Conservation (phyloP, 23 red algal species). For the Chondrus crispus region DNA sequence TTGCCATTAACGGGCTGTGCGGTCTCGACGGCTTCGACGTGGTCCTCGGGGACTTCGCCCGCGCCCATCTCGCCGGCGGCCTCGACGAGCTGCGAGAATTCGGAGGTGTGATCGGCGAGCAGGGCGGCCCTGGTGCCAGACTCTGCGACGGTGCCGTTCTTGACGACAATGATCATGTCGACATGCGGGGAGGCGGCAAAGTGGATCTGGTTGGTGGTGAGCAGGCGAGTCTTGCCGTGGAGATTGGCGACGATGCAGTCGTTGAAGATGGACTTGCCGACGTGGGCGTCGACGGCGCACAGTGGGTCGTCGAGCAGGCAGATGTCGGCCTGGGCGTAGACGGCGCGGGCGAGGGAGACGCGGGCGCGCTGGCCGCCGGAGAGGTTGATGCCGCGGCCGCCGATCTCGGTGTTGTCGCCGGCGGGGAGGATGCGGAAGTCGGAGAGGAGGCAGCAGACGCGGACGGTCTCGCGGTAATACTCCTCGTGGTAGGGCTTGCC, state of each 20-base stretch:
- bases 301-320: constrained; percentile 88
- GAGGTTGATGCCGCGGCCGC: constrained; percentile 90
- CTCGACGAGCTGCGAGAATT: constrained; percentile 38
- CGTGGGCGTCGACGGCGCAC: constrained; percentile 84
- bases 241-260: constrained; percentile 55
- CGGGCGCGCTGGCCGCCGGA: constrained; percentile 87
- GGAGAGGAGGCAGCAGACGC: constrained; percentile 52
- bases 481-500: constrained; percentile 49
- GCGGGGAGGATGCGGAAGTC: constrained; percentile 83
- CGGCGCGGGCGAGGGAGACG: constrained; percentile 68
- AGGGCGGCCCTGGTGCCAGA: constrained; percentile 23
- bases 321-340: constrained; percentile 79
- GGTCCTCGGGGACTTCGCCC: background rate
- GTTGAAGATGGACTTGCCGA: constrained; percentile 73
- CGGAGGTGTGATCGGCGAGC: constrained; percentile 4
- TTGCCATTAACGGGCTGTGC: background rate
- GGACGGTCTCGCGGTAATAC: constrained; percentile 49
- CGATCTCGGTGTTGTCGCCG: constrained; percentile 90
- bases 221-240: constrained; percentile 55
- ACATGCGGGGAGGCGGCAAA: constrained; percentile 36
- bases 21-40: background rate
- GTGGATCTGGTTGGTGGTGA: constrained; percentile 85
- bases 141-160: constrained; percentile 39
- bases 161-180: constrained; percentile 48
- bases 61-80: background rate